Percentiles rank a stretch among this genome's conserved stretches.
phyloP scores from a whole-genome alignment of 495 filamentous ascomycete species.

The Hapsidospora chrysogenum region DNA sequence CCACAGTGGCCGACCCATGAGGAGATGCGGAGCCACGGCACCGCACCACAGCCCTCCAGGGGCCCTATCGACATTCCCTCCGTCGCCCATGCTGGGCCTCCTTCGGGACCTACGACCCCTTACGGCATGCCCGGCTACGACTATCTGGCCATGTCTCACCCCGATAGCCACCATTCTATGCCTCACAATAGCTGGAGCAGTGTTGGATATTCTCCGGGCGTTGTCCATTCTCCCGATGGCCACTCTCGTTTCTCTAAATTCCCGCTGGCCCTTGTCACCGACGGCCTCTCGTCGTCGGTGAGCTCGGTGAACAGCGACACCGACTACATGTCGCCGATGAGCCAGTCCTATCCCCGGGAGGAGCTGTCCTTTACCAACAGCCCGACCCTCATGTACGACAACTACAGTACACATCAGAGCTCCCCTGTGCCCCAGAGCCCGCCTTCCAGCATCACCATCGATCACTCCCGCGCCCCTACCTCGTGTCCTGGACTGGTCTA shows the following conservation, averaged over 20 bases:
- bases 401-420: slow-evolving; percentile 22
- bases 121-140: slow-evolving; percentile 3
- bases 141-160: slow-evolving; percentile 3
- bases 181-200: slow-evolving; percentile 1
- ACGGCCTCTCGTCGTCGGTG: slow-evolving; percentile 28
- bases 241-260: neutral
- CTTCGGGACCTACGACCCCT: slow-evolving; percentile 2
- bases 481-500: slow-evolving; percentile 35
- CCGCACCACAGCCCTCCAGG: neutral
- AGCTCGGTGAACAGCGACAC: slow-evolving; percentile 33
- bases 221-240: slow-evolving; percentile 2
- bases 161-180: slow-evolving; percentile 6
- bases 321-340: slow-evolving; percentile 36
- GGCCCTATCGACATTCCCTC: slow-evolving; percentile 3
- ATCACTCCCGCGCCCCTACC: slow-evolving; percentile 27
- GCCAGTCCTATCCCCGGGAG: slow-evolving; percentile 31
- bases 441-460: slow-evolving; percentile 33
- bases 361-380: slow-evolving; percentile 33
- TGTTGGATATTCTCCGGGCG: slow-evolving; percentile 1
- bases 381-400: slow-evolving; percentile 34
- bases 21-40: neutral
- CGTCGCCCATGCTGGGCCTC: neutral
- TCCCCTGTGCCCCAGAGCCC: slow-evolving; percentile 33
- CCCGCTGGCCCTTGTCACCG: slow-evolving; percentile 16
- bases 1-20: neutral